Conservation (phyloP, 306 rosid genomes). For the Casuarina equisetifolia region DNA sequence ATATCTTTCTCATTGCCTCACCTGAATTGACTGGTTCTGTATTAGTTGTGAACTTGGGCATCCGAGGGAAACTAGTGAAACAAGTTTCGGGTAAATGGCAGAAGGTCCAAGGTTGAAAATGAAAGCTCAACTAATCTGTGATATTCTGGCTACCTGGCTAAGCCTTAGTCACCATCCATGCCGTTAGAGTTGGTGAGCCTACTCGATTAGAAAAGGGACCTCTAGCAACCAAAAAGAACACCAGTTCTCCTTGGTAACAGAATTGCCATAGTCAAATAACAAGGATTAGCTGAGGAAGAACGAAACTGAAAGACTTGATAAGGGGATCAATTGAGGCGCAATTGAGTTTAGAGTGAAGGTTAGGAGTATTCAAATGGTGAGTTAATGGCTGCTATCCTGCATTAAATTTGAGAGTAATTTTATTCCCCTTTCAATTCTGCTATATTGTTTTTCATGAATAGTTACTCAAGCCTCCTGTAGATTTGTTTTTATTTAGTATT, state of each 20-base stretch:
- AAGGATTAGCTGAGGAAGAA: no score
- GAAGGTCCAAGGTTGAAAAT: constrained; percentile 19
- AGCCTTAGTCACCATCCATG: not conserved
- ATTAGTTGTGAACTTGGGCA: no score
- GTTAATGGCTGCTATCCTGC: no score
- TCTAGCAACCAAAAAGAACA: not conserved
- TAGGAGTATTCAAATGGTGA: no score
- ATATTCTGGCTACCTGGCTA: not conserved
- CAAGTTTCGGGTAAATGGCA: not conserved
- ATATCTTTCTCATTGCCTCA: not conserved
- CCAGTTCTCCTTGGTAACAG: not conserved
- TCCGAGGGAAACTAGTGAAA: not conserved
- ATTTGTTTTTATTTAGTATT: no score
- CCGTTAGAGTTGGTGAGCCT: not conserved
- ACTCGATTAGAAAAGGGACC: not conserved
- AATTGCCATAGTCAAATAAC: not conserved
- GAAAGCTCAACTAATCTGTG: not conserved
- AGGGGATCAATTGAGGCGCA: no score
- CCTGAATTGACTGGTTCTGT: not conserved
- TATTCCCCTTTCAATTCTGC: no score
- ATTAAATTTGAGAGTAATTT: no score
- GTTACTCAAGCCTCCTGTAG: no score
- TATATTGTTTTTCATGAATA: no score
- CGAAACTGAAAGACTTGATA: no score
- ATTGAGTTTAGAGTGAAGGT: no score